Evolutionary conservation across 257 asterid genomes (phyloP).

Genomic region (Solanum gracilifrons): DNA sequence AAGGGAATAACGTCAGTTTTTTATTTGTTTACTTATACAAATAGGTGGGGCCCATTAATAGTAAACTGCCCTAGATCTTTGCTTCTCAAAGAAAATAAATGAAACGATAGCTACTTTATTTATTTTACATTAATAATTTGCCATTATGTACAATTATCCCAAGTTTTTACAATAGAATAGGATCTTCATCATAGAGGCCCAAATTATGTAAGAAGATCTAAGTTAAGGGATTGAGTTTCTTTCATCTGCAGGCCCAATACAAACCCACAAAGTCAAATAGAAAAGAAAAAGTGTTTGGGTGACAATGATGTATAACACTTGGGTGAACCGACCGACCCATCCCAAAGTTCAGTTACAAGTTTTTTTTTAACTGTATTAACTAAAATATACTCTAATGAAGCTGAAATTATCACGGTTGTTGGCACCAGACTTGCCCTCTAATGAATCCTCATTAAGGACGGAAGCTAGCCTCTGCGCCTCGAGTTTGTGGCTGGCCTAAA

Average conservation of each 20-base stretch:
- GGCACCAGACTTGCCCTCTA: not conserved
- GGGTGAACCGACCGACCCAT: not conserved
- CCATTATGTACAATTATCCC: too few relatives aligned
- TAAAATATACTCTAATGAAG: not conserved
- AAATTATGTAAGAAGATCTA: not conserved
- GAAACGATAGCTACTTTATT: too few relatives aligned
- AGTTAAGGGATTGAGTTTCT: not conserved
- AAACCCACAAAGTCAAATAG: not conserved
- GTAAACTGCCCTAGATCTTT: too few relatives aligned
- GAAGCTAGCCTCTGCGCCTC: not conserved
- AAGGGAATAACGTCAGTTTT: too few relatives aligned
- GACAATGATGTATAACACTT: not conserved
- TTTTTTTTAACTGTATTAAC: not conserved
- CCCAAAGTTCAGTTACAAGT: not conserved
- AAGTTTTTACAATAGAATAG: not conserved
- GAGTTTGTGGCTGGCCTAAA: not conserved
- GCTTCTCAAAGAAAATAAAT: too few relatives aligned
- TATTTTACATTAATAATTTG: too few relatives aligned
- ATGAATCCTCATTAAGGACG: not conserved
- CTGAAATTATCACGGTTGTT: not conserved
- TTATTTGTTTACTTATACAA: too few relatives aligned
- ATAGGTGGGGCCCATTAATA: too few relatives aligned
- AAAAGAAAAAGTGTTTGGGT: not conserved
- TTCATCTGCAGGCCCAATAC: not conserved
- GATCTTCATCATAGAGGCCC: not conserved